Conservation (phyloP, 2,329 filamentous ascomycete genomes). For the Diaporthe nobilis region DNA sequence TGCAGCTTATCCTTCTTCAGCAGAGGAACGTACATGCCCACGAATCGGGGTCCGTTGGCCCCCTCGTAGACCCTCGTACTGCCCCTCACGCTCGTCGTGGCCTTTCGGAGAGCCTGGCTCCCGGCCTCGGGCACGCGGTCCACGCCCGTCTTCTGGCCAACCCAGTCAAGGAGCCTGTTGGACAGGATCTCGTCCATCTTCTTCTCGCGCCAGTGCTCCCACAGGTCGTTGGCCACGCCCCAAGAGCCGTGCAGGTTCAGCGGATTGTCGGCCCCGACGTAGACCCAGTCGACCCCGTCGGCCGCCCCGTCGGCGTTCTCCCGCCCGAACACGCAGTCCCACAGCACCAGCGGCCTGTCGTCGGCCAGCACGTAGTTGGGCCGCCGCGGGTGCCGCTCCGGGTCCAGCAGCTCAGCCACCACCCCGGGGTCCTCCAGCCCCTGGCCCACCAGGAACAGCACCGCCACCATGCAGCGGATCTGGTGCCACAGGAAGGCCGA, state of each 20-base stretch:
- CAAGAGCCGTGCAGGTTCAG: constrained; percentile 74
- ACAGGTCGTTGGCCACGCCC: constrained; percentile 81
- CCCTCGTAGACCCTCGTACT: constrained; percentile 67
- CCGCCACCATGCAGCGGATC: constrained; percentile 91
- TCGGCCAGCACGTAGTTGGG: constrained; percentile 93
- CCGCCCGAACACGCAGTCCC: constrained; percentile 87
- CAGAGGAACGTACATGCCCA: constrained; percentile 69
- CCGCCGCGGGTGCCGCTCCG: constrained; percentile 77
- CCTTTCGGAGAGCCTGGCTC: constrained; percentile 56
- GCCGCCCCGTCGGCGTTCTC: constrained; percentile 46
- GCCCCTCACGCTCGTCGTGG: constrained; percentile 38
- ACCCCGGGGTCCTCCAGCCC: constrained; percentile 83
- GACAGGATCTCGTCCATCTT: constrained; percentile 94
- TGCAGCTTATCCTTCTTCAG: constrained; percentile 65
- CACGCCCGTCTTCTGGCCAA: constrained; percentile 56
- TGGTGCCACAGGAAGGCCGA: constrained; percentile 98
- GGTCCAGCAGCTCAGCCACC: constrained; percentile 81
- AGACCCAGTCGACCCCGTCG: constrained; percentile 83
- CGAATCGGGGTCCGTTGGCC: constrained; percentile 63
- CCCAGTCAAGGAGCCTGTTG: constrained; percentile 77
- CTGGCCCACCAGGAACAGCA: constrained; percentile 94
- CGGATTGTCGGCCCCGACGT: constrained; percentile 71
- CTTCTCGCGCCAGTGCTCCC: constrained; percentile 84
- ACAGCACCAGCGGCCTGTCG: constrained; percentile 91
- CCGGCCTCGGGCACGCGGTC: constrained; percentile 49